Base-by-base conservation (phyloP, 768 basidiomycete genomes). In the Lentinus tigrinus region DNA sequence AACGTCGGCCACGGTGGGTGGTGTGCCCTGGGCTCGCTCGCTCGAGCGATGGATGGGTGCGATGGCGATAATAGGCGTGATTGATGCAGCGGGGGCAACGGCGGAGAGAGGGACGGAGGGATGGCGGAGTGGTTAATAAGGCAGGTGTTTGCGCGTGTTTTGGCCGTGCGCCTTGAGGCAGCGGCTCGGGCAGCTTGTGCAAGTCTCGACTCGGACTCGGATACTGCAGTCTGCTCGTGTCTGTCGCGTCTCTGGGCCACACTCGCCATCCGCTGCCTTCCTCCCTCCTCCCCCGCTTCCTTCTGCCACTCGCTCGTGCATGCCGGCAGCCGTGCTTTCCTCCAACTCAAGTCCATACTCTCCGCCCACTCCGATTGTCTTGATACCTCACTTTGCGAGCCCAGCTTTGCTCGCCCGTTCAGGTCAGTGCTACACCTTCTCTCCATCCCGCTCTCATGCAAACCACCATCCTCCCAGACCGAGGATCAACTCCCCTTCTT, bases 381-480 rank as follows among this genome's bases (percentile, higher is more conserved):
- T 50, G 47, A 37, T 40, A 37, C 60, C n/a, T 46, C 17, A n/a
- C 2, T 51, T 23, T 26, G 44, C 47, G 48, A 27, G 24, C 6
- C 38, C 31, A 26, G 38, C 26, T 39, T 49, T 46, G 24, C 28
- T 37, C 31, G 34, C 36, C 51, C 48, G 40, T 59, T 28, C 58
- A 62, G 60, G 47, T 64, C 52, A 38, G 64, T 56, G 38, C 39
- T 39, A 39, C 38, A 21, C 50, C 42, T 42, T 38, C 38, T 54
- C 47, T 48, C 50, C 40, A 27, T 54, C 54, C 24, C 60, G 38
- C 38, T 40, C 50, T 55, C 57, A 49, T 57, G 42, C 54, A 36
- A 24, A 26, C 49, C 54, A n/a, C 61, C 42, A 24, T 39, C 39
- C 49, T 59, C 23, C 49, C 28, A 21, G 39, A 38, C 49, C 51